Evolutionary conservation across 1,139 yeast species (phyloP).

Genomic region (Saccharomyces hybrid): DNA sequence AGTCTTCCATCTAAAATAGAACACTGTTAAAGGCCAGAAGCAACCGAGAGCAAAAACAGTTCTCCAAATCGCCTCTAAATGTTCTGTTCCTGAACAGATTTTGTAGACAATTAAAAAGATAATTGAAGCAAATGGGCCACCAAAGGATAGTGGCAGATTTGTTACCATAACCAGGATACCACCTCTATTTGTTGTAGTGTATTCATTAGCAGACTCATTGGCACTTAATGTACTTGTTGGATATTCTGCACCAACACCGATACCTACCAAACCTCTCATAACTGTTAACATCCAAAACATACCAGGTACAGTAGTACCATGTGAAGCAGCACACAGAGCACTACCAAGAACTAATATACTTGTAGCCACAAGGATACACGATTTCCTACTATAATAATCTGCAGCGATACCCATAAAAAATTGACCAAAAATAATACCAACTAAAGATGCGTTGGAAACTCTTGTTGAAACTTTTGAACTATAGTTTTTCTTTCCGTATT

Average conservation of each 20-base stretch:
- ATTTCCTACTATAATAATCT: slow-evolving; percentile 70
- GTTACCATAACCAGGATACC: slow-evolving; percentile 88
- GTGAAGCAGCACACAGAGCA: slow-evolving; percentile 71
- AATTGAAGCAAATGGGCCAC: slow-evolving; percentile 77
- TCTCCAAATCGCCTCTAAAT: slow-evolving; percentile 63
- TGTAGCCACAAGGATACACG: slow-evolving; percentile 75
- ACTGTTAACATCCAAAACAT: slow-evolving; percentile 75
- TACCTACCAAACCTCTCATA: slow-evolving; percentile 79
- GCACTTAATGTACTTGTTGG: slow-evolving; percentile 92
- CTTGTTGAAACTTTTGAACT: slow-evolving; percentile 64
- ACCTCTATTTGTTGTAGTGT: slow-evolving; percentile 81
- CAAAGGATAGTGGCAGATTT: slow-evolving; percentile 77
- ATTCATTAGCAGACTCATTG: slow-evolving; percentile 77
- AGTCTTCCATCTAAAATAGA: slow-evolving; percentile 59
- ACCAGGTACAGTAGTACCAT: slow-evolving; percentile 71
- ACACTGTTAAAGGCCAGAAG: slow-evolving; percentile 74
- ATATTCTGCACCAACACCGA: slow-evolving; percentile 84
- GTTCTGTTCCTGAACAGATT: slow-evolving; percentile 44
- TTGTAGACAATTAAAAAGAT: slow-evolving; percentile 81
- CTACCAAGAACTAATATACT: slow-evolving; percentile 65
- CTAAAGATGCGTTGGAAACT: slow-evolving; percentile 84
- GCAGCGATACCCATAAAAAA: slow-evolving; percentile 70
- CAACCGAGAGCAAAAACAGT: slow-evolving; percentile 87
- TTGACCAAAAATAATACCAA: slow-evolving; percentile 87
- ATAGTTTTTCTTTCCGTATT: slow-evolving; percentile 56